These are phyloP conservation scores for Zygoascus biomembranicola DNA, from an alignment of 805 yeast genomes.

Conservation along the genomic window DNA sequence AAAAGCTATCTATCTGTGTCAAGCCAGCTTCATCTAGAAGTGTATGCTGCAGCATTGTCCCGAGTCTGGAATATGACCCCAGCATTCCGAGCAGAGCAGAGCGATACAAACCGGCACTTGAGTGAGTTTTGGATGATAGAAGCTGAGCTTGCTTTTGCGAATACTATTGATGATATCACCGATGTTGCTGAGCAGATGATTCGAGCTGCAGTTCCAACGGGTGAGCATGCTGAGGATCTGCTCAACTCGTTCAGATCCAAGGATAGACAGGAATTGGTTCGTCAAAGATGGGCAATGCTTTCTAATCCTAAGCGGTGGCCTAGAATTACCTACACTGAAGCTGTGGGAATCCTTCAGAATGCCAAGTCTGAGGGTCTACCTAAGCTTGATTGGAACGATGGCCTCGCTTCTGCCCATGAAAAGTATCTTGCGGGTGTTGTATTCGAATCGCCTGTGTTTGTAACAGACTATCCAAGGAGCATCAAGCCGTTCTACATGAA, in stretches of 20 bases:
- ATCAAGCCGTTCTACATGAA: conserved; percentile 94
- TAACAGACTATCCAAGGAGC: conserved; percentile 73
- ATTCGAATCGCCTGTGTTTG: conserved; percentile 70
- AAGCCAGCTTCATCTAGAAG: conserved; percentile 85
- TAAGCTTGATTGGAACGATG: conserved; percentile 52
- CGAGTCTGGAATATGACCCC: conserved; percentile 88
- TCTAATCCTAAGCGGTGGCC: conserved; percentile 45
- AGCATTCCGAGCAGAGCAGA: conserved; percentile 87
- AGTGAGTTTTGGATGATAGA: conserved; percentile 98
- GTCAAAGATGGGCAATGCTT: conserved; percentile 54
- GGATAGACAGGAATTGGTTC: conserved; percentile 27
- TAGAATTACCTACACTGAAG: conserved; percentile 65
- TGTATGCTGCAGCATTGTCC: conserved; percentile 59
- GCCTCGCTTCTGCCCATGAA: conserved; percentile 78
- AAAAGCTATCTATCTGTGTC: conserved; percentile 79
- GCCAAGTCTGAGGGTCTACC: conserved; percentile 12
- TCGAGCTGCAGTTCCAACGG: conserved; percentile 35
- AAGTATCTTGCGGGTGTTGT: conserved; percentile 72
- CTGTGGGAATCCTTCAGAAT: conserved; percentile 45
- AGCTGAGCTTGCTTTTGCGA: conserved; percentile 67
- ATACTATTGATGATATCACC: conserved; percentile 52
- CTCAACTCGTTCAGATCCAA: conserved; percentile 29
- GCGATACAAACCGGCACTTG: conserved; percentile 85
- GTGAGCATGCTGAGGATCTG: conserved; percentile 18
- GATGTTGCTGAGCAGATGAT: conserved; percentile 64